phyloP scores from a whole-genome alignment of 257 asterid genomes.

The Scutellaria minor region DNA sequence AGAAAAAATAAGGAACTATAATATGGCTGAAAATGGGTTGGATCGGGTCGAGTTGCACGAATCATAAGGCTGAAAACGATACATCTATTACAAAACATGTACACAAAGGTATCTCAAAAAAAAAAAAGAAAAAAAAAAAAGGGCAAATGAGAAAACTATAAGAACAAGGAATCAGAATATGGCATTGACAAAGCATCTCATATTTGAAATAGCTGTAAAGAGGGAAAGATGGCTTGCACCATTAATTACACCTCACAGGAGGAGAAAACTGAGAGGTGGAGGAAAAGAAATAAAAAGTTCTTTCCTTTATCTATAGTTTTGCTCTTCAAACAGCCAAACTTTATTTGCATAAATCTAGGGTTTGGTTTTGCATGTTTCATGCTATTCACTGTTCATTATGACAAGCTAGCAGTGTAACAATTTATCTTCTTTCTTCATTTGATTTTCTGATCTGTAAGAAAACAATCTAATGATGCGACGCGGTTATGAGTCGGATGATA shows the following conservation, averaged over 20 bases:
- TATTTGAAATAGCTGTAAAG: slow-evolving; percentile 27
- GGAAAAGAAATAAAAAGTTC: slow-evolving; percentile 25
- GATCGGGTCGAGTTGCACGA: too few species aligned
- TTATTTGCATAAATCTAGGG: slow-evolving; percentile 18
- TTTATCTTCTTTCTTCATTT: background rate
- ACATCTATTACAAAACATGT: too few species aligned
- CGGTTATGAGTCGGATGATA: slow-evolving; percentile 45
- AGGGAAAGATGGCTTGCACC: slow-evolving; percentile 30
- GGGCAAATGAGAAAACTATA: slow-evolving; percentile 13
- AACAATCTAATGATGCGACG: slow-evolving; percentile 31
- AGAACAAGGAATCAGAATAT: slow-evolving; percentile 35
- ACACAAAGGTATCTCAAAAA: background rate
- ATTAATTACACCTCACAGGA: background rate
- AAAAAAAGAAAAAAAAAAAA: background rate
- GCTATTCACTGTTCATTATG: slow-evolving; percentile 32
- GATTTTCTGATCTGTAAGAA: background rate
- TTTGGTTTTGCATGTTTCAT: background rate
- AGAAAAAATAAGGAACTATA: too few species aligned
- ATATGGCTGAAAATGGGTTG: background rate
- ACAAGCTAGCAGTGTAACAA: too few species aligned
- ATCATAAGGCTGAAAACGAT: too few species aligned
- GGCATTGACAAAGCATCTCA: background rate
- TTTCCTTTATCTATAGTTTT: slow-evolving; percentile 36
- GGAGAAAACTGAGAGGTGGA: slow-evolving; percentile 19
- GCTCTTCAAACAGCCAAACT: slow-evolving; percentile 16